Conservation (phyloP, 129 eudicot genomes). For the Escallonia rubra region DNA sequence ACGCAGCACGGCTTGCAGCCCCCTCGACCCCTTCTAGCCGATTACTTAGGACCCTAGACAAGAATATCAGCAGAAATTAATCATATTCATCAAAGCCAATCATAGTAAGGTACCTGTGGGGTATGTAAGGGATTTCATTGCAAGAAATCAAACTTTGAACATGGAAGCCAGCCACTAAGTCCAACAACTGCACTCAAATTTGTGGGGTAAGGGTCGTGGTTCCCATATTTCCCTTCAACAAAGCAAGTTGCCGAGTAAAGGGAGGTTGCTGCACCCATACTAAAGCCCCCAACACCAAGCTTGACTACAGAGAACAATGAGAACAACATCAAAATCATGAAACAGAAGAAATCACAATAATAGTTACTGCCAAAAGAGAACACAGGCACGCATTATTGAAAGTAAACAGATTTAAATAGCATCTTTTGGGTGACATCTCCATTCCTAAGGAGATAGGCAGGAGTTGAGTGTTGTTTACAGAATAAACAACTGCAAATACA, state of each 20-base stretch:
- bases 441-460: too few species aligned
- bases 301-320: slow-evolving; percentile 36
- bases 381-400: too few species aligned
- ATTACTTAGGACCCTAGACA: slow-evolving; percentile 45
- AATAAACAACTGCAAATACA: too few species aligned
- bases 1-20: slow-evolving; percentile 75
- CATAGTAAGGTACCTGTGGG: not conserved
- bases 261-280: slow-evolving; percentile 92
- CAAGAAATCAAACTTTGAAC: slow-evolving; percentile 56
- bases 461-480: too few species aligned
- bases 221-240: slow-evolving; percentile 54
- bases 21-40: slow-evolving; percentile 54
- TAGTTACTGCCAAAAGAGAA: too few species aligned
- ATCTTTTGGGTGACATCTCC: too few species aligned
- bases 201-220: slow-evolving; percentile 49
- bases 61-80: slow-evolving; percentile 4
- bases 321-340: not conserved
- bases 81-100: not conserved
- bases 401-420: too few species aligned
- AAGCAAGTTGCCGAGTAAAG: slow-evolving; percentile 77
- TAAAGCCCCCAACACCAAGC: slow-evolving; percentile 85
- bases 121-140: not conserved
- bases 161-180: slow-evolving; percentile 89
- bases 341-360: not conserved
- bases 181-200: slow-evolving; percentile 79